Evolutionary conservation across 2,329 filamentous ascomycete genomes (phyloP).

Genomic region (Diaporthe helianthi): DNA sequence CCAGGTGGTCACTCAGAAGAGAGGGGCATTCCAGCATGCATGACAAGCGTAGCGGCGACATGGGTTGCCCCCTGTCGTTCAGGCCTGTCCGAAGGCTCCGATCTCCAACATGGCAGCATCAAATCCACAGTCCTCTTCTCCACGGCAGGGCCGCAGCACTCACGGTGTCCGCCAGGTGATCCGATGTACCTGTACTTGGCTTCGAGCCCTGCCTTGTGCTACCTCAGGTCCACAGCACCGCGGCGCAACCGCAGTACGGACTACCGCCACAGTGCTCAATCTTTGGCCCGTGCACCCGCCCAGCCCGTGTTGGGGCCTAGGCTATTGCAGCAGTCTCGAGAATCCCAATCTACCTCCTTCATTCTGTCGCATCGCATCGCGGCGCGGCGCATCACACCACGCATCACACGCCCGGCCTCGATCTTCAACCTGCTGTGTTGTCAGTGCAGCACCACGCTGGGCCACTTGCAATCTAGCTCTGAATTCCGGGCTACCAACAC

Average conservation of each 20-base stretch:
- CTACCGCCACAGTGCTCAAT: neutral
- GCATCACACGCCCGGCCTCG: neutral
- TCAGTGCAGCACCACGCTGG: slow-evolving; percentile 2
- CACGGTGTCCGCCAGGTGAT: neutral
- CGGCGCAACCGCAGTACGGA: neutral
- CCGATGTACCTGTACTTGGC: neutral
- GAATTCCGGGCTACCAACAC: neutral
- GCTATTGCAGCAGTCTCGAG: neutral
- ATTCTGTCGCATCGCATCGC: neutral
- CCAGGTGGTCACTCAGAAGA: neutral
- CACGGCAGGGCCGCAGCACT: slow-evolving; percentile 11
- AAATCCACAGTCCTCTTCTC: neutral
- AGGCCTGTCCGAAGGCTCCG: slow-evolving; percentile 13
- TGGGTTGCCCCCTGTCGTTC: slow-evolving; percentile 1
- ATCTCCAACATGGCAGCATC: neutral
- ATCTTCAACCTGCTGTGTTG: slow-evolving; percentile 6
- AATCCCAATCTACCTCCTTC: neutral
- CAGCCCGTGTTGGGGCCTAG: neutral
- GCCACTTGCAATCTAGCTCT: neutral
- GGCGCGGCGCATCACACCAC: slow-evolving; percentile 5
- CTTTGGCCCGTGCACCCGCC: slow-evolving; percentile 10
- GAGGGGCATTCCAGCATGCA: slow-evolving; percentile 14
- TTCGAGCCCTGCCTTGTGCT: neutral
- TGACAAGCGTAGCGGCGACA: neutral
- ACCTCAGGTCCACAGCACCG: neutral